Evolutionary conservation across 352 stramenopile genomes (phyloP), one percentile per base, ranked within the genome.

Genomic region (Phytophthora kernoviae): DNA sequence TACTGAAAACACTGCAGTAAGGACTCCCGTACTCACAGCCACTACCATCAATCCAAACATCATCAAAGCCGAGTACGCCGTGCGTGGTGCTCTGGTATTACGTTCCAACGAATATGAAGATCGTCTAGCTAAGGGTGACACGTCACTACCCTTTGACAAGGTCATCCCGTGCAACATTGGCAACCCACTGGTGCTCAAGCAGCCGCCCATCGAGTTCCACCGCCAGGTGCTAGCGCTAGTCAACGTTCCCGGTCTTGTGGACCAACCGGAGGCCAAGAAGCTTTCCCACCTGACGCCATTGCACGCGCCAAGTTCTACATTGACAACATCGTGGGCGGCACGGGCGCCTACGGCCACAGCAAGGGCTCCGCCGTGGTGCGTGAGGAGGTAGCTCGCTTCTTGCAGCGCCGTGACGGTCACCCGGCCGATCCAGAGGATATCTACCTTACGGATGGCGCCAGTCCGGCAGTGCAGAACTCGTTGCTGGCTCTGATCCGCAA

Each of bases 91-190:
- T 41, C 82, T 97, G 42, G 85, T 96, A 51, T 70, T 96, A 37
- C 83, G 83, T 49, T 88, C 89, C 2, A 76, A 80, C 44, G 75
- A 96, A 62, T 90, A 91, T 57, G 79, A 79, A 49, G 72, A 87
- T 51, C 84, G 84, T 8, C 70, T 97, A 18, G 71, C 66, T 10
- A 60, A 66, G 6, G 84, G 80, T 17, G 73, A 93, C 62, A 81
- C 62, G 54, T 75, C 67, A 17, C 83, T 93, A 27, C 84, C 87
- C 12, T 96, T 96, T 68, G 91, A 98, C 48, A 87, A 97, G 59
- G 96, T 99, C 67, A 96, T 99, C 58, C 97, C 95, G 66, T 98
- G 94, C 78, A 99, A 99, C 80, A 98, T 99, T 66, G 97, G 97
- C 53, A 99, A 99, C 81, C 97, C 97, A 37, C 96, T 98, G 47